These are phyloP conservation scores for Fraxinus anomala DNA, from an alignment of 257 asterid genomes.

Conservation along the genomic window DNA sequence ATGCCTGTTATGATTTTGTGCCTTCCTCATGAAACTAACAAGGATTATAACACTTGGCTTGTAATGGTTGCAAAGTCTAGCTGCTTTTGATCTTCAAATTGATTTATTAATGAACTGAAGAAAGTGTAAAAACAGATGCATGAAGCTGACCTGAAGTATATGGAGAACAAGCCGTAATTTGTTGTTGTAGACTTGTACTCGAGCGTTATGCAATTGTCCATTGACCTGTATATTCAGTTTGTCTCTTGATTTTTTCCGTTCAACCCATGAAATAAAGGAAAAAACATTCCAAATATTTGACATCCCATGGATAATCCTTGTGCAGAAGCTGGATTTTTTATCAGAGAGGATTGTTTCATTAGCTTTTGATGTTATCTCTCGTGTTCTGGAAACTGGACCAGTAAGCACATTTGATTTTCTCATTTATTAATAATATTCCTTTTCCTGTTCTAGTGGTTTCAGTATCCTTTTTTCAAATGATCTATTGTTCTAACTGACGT, in stretches of 20 bases:
- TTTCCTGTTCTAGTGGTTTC: slow-evolving; percentile 9
- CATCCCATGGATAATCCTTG: not conserved
- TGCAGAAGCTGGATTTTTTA: slow-evolving; percentile 42
- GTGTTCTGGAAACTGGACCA: slow-evolving; percentile 47
- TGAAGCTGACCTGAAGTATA: not conserved
- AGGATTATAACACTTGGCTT: not conserved
- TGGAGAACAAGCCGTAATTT: not conserved
- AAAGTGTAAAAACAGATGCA: not conserved
- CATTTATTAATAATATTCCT: not conserved
- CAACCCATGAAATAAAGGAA: not conserved
- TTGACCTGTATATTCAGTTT: not conserved
- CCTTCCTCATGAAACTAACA: not conserved
- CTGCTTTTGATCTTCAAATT: not conserved
- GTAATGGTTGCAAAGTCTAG: not conserved
- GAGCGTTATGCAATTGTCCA: not conserved
- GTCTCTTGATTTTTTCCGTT: not conserved
- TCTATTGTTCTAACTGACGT: not conserved
- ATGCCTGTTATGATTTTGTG: not conserved
- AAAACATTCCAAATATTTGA: not conserved
- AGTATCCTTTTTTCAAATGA: slow-evolving; percentile 1
- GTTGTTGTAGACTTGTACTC: not conserved
- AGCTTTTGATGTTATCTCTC: slow-evolving; percentile 44
- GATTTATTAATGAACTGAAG: not conserved
- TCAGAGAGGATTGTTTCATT: slow-evolving; percentile 43
- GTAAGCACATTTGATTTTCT: slow-evolving; percentile 32